Base-by-base conservation (phyloP, 257 asterid species). In the Osmanthus fragrans region DNA sequence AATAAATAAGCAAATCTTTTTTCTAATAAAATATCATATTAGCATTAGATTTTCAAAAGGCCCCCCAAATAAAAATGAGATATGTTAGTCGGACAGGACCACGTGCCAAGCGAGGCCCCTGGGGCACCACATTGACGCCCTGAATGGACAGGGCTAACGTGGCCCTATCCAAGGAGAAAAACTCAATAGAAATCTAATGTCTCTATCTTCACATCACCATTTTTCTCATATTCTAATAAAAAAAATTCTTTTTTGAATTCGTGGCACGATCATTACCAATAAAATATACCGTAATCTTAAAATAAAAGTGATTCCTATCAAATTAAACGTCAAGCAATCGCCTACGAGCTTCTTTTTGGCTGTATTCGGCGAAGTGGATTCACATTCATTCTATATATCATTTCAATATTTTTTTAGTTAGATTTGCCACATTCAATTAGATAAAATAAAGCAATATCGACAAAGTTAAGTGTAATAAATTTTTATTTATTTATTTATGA, bases 231-330 rank as follows among this genome's bases (percentile, higher is more conserved):
- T 54, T 33, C 36, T 6, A 11, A 49, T 49, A 76, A 36, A 23
- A 36, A 23, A 18, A 56, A n/a, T 73, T 70, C 70, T n/a, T 68
- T 79, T 74, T 23, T 58, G 7, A 16, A 32, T 72, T 78, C 84
- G 92, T 86, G 89, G 89, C 84, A 60, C 25, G 12, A 77, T 74
- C 40, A 33, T 79, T 79, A 73, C 84, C 88, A 84, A 75, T 63
- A 16, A 73, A 84, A 73, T 60, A 79, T 11, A 23, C 40, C 63
- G 29, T 27, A 27, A 54, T 65, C 65, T 82, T 74, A 56, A 51
- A 72, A 33, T 76, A 72, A 73, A 58, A 67, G 36, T 9, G 2
- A 56, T 49, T 79, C 79, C 75, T 84, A 82, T 86, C 89, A 82
- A 81, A 78, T 81, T 51, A 56, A 74, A 71, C 58, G 45, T 39